phyloP scores from a whole-genome alignment of 306 rosid genomes.

The Erythrophleum fordii region DNA sequence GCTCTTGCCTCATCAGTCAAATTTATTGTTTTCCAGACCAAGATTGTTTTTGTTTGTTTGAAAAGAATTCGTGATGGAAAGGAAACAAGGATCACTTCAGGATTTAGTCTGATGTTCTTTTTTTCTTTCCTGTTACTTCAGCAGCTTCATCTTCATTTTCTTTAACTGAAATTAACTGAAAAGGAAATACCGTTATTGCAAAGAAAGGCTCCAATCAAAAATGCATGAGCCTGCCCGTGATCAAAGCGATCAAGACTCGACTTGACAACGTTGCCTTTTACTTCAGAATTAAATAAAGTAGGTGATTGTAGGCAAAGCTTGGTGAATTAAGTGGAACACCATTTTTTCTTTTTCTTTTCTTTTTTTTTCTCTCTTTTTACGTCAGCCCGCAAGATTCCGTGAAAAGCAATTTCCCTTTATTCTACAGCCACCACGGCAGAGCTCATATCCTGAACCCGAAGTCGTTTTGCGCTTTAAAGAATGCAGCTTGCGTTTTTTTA shows the following conservation, averaged over 20 bases:
- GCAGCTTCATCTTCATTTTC: slow-evolving; percentile 5
- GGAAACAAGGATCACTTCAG: slow-evolving; percentile 28
- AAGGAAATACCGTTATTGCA: neutral
- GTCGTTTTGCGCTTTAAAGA: neutral
- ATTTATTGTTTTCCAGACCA: slow-evolving; percentile 32
- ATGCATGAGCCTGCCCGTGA: neutral
- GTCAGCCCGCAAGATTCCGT: too few relatives aligned
- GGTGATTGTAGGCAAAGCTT: neutral
- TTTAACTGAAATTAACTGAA: neutral
- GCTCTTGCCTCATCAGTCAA: slow-evolving; percentile 32
- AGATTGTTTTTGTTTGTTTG: slow-evolving; percentile 29
- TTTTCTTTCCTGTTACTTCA: slow-evolving; percentile 12
- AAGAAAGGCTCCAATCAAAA: slow-evolving; percentile 2
- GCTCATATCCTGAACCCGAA: neutral
- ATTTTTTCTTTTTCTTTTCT: too few relatives aligned
- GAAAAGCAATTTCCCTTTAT: neutral
- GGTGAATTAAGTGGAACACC: neutral
- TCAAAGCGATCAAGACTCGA: neutral
- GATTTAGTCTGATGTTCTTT: neutral
- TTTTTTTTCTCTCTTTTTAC: too few relatives aligned
- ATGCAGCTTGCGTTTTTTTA: neutral
- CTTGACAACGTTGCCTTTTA: neutral
- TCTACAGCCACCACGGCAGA: neutral
- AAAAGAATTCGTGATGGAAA: slow-evolving; percentile 40
- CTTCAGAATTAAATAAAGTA: neutral